Conservation (phyloP, 768 basidiomycete species). For the Exsudoporus frostii region DNA sequence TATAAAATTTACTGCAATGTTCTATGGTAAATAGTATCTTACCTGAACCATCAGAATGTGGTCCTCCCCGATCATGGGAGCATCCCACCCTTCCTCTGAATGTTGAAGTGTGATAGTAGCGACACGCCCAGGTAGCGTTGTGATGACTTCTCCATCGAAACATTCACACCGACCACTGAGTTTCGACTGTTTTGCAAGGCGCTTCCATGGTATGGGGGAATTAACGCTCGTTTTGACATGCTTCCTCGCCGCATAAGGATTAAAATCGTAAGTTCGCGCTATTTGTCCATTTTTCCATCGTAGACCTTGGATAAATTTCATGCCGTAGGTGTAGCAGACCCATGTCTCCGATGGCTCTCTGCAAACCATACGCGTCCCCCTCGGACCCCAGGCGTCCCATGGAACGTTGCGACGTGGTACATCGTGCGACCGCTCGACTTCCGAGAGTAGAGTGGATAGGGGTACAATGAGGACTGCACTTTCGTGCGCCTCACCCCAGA, state of each 20-base stretch:
- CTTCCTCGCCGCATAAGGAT: conserved; percentile 22
- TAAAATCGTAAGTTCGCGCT: conserved; percentile 34
- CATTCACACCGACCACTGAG: conserved; percentile 6
- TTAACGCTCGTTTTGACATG: conserved; percentile 8
- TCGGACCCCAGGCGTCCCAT: conserved; percentile 35
- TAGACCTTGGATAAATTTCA: conserved; percentile 29
- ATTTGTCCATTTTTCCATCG: conserved; percentile 18
- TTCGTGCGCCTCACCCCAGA: conserved; percentile 4
- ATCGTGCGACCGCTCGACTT: conserved; percentile 17
- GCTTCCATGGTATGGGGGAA: conserved; percentile 14
- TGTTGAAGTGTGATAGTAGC: conserved; percentile 10
- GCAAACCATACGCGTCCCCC: conserved; percentile 27
- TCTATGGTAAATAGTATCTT: not conserved
- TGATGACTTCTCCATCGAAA: conserved; percentile 26
- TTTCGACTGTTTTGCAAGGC: conserved; percentile 12
- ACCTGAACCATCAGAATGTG: conserved; percentile 35
- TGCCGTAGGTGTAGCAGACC: conserved; percentile 37
- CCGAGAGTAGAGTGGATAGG: conserved; percentile 27
- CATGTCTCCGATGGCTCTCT: conserved; percentile 29
- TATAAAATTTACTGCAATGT: not conserved
- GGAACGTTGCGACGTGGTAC: conserved; percentile 6
- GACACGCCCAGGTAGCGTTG: conserved; percentile 30
- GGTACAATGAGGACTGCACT: conserved; percentile 30
- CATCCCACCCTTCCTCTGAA: conserved; percentile 23
- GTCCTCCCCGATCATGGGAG: conserved; percentile 37